phyloP scores from a whole-genome alignment of 208 protist genomes.

The Phytomonas serpens region DNA sequence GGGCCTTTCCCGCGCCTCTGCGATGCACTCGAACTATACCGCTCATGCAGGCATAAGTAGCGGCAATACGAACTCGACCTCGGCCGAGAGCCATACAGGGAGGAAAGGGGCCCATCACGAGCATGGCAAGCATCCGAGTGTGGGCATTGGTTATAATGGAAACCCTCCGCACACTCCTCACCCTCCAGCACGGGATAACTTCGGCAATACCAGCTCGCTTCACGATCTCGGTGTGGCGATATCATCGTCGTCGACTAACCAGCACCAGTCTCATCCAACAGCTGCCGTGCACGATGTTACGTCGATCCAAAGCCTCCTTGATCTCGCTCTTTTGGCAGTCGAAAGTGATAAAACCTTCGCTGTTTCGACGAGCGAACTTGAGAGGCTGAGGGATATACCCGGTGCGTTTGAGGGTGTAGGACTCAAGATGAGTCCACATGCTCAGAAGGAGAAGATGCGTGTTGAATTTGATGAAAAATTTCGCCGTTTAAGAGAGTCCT shows the following conservation, averaged over 20 bases:
- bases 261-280: conserved; percentile 4
- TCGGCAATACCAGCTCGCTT: conserved; percentile 2
- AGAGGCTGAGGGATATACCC: conserved; percentile 12
- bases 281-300: conserved; percentile 27
- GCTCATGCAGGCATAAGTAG: not conserved
- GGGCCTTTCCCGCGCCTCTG: not conserved
- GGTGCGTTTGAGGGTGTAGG: conserved; percentile 18
- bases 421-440: not conserved
- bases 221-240: not conserved
- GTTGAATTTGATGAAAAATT: conserved; percentile 45
- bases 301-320: conserved; percentile 71
- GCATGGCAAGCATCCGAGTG: not conserved
- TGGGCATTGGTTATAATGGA: not conserved
- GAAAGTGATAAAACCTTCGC: conserved; percentile 54
- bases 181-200: not conserved
- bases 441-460: conserved; percentile 17
- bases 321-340: conserved; percentile 76
- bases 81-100: not conserved
- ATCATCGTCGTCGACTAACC: not conserved
- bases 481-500: conserved; percentile 43
- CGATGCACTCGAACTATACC: not conserved
- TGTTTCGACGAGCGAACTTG: conserved; percentile 15
- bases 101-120: not conserved
- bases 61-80: not conserved
- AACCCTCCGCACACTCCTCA: not conserved